These are phyloP conservation scores for Brettanomyces sp. DNA, from an alignment of 805 yeast genomes.

Conservation along the genomic window DNA sequence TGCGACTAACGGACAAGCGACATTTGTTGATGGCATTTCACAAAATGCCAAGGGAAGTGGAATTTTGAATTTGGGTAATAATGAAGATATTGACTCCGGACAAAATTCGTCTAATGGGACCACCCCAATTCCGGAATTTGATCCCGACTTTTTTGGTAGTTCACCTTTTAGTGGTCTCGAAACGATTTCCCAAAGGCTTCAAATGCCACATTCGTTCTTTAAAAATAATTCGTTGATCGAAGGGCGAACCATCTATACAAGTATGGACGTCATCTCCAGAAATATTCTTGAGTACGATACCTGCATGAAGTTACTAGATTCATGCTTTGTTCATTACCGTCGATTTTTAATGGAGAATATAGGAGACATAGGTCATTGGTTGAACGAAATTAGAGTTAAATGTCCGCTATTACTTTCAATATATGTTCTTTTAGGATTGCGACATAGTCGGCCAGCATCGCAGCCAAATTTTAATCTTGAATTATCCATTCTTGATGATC, in stretches of 20 bases:
- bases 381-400: slow-evolving; percentile 27
- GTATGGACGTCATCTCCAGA: slow-evolving; percentile 18
- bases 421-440: slow-evolving; percentile 48
- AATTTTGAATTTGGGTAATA: background rate
- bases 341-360: slow-evolving; percentile 41
- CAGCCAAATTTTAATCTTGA: slow-evolving; percentile 7
- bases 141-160: slow-evolving; percentile 8
- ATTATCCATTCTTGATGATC: slow-evolving; percentile 32
- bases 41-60: too few species aligned
- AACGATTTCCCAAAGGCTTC: slow-evolving; percentile 8
- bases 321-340: slow-evolving; percentile 50
- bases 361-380: slow-evolving; percentile 5
- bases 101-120: too few species aligned
- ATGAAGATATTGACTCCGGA: slow-evolving; percentile 5
- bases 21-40: too few species aligned
- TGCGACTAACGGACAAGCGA: too few species aligned
- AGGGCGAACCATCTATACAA: slow-evolving; percentile 1
- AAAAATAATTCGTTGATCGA: too few species aligned
- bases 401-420: slow-evolving; percentile 52
- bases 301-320: slow-evolving; percentile 36
- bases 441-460: slow-evolving; percentile 26
- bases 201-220: background rate
- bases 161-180: slow-evolving; percentile 18
- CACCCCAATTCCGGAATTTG: background rate
- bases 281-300: slow-evolving; percentile 38